Percentiles rank a stretch among this genome's conserved stretches.
phyloP scores from a whole-genome alignment of 176 grass and related monocot genomes.

The Oryza rufipogon region DNA sequence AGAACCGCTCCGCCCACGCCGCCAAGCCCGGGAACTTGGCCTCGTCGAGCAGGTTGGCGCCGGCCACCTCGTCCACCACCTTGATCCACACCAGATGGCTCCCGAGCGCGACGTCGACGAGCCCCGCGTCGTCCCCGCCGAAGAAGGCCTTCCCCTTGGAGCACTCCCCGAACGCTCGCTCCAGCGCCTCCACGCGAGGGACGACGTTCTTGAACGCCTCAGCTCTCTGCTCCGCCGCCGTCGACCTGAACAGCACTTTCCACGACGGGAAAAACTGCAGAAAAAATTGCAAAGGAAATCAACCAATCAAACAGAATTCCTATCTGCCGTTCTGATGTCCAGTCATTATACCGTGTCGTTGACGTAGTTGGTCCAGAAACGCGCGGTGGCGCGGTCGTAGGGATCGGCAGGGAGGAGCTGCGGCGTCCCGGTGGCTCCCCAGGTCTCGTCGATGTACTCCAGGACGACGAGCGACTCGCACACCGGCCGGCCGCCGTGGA shows the following conservation, averaged over 20 bases:
- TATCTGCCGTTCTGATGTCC: not conserved
- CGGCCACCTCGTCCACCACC: conserved; percentile 34
- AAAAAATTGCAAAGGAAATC: not conserved
- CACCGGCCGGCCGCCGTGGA: conserved; percentile 44
- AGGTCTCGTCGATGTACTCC: conserved; percentile 50
- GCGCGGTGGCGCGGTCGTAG: conserved; percentile 29
- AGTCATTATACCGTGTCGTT: conserved; percentile 22
- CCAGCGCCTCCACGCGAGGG: conserved; percentile 39
- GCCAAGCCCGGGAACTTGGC: conserved; percentile 39
- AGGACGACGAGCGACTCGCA: conserved; percentile 55
- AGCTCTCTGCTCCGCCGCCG: conserved; percentile 46
- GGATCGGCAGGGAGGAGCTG: conserved; percentile 39
- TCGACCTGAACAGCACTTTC: conserved; percentile 21
- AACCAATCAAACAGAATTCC: not conserved
- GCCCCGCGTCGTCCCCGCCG: conserved; percentile 37
- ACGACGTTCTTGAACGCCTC: conserved; percentile 35
- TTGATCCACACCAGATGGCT: conserved; percentile 47
- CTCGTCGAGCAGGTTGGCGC: conserved; percentile 43
- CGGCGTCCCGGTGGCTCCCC: not conserved
- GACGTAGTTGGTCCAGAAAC: conserved; percentile 51
- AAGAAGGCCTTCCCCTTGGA: conserved; percentile 51
- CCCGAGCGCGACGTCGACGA: conserved; percentile 54
- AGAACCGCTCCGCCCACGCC: conserved; percentile 56
- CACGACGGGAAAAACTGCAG: conserved; percentile 39
- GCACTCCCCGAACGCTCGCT: conserved; percentile 41